These are phyloP conservation scores for Pseudocercospora fijiensis DNA, from an alignment of 2,329 filamentous ascomycete species.

Conservation along the genomic window DNA sequence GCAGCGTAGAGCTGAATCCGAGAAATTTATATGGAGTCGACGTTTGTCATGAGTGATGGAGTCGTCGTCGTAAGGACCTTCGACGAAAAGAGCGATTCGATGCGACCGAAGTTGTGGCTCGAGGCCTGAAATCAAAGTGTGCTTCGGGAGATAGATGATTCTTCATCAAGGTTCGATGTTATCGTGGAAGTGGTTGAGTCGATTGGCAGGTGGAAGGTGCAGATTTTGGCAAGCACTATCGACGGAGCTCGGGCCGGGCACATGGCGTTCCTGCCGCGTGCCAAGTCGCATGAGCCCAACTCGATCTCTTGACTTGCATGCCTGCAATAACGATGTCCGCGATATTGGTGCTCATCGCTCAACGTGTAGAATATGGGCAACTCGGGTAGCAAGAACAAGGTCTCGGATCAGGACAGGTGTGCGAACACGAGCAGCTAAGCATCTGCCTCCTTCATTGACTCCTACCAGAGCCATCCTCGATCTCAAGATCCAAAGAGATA, in stretches of 20 bases:
- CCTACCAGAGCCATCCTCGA: conserved; percentile 82
- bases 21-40: background rate
- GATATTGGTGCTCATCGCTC: background rate
- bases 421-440: conserved; percentile 32
- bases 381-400: conserved; percentile 61
- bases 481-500: conserved; percentile 96
- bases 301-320: background rate
- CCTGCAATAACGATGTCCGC: background rate
- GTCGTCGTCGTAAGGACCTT: background rate
- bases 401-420: conserved; percentile 83
- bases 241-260: conserved; percentile 10
- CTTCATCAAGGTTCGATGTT: background rate
- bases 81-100: background rate
- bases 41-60: background rate
- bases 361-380: conserved; percentile 59
- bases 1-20: background rate
- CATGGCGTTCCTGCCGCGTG: conserved; percentile 10
- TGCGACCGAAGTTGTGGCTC: background rate
- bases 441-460: conserved; percentile 9
- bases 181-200: background rate
- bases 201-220: background rate
- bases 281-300: background rate
- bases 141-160: background rate
- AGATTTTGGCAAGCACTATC: conserved; percentile 3
- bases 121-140: background rate